Evolutionary conservation across 1,284 basidiomycete genomes (phyloP).

Genomic region (Clitocybe nebularis): DNA sequence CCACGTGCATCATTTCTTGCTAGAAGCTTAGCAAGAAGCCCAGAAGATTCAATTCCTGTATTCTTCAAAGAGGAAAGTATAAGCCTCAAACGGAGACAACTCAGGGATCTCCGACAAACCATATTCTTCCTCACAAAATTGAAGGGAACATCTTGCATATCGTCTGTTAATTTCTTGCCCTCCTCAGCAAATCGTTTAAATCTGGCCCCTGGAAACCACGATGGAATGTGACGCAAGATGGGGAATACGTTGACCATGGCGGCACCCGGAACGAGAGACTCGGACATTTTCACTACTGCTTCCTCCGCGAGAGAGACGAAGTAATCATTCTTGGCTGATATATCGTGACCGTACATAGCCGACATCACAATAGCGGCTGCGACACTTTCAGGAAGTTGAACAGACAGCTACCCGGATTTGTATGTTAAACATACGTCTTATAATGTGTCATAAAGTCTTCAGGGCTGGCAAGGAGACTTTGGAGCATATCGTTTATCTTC

Average conservation of each 20-base stretch:
- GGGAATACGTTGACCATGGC: neutral
- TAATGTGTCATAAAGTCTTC: neutral
- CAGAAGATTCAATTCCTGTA: neutral
- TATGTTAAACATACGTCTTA: neutral
- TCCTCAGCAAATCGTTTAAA: neutral
- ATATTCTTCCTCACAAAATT: neutral
- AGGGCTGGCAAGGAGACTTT: neutral
- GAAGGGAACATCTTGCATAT: neutral
- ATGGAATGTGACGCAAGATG: neutral
- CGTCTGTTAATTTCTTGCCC: neutral
- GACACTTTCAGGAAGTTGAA: neutral
- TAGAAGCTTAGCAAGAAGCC: neutral
- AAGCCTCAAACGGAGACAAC: neutral
- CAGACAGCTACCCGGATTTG: neutral
- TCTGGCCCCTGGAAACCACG: neutral
- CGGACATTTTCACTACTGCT: neutral
- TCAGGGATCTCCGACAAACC: neutral
- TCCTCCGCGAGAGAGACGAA: neutral
- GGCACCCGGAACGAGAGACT: neutral
- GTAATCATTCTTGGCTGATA: neutral
- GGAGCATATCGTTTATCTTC: neutral
- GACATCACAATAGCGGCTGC: neutral
- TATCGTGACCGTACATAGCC: neutral
- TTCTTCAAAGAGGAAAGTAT: neutral
- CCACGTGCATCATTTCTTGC: neutral